A percentile compares a stretch with the other conserved stretches of the same genome.
Evolutionary conservation across 1,284 basidiomycete genomes (phyloP).

Genomic region (Rhodotorula sp.): DNA sequence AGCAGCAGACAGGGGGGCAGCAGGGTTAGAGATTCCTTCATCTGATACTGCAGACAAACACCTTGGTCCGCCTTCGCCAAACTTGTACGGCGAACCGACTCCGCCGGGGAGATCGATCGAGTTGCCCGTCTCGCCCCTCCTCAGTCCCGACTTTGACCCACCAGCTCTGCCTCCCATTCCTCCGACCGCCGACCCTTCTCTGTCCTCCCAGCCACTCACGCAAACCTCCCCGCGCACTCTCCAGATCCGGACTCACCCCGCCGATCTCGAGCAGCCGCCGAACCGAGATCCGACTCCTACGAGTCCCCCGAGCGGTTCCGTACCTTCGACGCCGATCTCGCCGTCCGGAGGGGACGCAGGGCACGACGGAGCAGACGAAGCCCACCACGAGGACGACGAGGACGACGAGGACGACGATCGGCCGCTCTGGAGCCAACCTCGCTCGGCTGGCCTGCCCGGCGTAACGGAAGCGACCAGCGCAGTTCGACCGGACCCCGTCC

Average conservation of each 20-base stretch:
- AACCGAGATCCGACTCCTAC: conserved; percentile 20
- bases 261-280: conserved; percentile 21
- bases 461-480: too few species aligned
- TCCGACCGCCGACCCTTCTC: not conserved
- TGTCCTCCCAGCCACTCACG: too few species aligned
- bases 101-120: conserved; percentile 4
- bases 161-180: not conserved
- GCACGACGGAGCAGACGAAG: not conserved
- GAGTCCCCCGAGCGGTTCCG: not conserved
- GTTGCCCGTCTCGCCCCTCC: not conserved
- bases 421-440: not conserved
- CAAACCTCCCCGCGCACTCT: not conserved
- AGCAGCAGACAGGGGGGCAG: not conserved
- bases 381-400: not conserved
- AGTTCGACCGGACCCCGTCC: too few species aligned
- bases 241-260: conserved; percentile 20
- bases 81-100: conserved; percentile 16
- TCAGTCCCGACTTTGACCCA: not conserved
- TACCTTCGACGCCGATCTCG: conserved; percentile 21
- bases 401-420: not conserved
- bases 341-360: conserved; percentile 14
- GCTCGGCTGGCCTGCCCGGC: too few species aligned
- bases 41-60: not conserved
- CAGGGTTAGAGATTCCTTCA: not conserved
- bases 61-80: conserved; percentile 2